Evolutionary conservation across 2,329 filamentous ascomycete genomes (phyloP), one percentile per base, ranked within the genome.

Genomic region (Fusarium austroafricanum): DNA sequence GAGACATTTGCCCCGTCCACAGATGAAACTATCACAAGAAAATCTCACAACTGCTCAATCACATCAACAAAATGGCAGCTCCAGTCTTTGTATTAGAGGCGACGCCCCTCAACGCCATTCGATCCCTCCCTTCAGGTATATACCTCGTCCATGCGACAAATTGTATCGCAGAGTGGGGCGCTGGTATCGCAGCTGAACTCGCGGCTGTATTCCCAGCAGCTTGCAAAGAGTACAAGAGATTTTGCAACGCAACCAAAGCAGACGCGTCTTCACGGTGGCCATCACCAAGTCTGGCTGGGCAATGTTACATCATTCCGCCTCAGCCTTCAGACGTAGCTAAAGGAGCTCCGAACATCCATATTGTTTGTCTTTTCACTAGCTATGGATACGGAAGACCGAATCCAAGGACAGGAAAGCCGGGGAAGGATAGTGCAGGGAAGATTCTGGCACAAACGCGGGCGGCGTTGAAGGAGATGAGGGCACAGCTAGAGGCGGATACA

Each of bases 71-170:
- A 3, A 72, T 72, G 70, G 2, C 49, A 35, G 20, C 51, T 8
- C 20, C 49, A 8, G 17, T 45, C 2, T 73, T 73, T 14, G 23
- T 29, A 0, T 18, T 71, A 3, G 61, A 66, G 17, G 15, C 47
- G n/a, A 64, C 66, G 2, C 8, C 66, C 9, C 38, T 73, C 20
- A 73, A 65, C 42, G n/a, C 21, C 0, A 58, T 73, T 4, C 56
- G 54, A n/a, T 61, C 55, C 0, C 46, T 73, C 1, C 68, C 71
- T 0, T 10, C 61, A 3, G 47, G 64, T 11, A 47, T 49, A 42
- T 73, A 75, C 44, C 67, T 78, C 47, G 70, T 76, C 10, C 76
- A 78, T 35, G 73, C 73, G 2, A 77, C 75, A 29, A 77, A 77
- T 33, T 77, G 75, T 59, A 67, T 77, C 42, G 76, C 63, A 2